A percentile compares a stretch with the other conserved stretches of the same genome.
phyloP scores from a whole-genome alignment of 805 yeast species.

The Pichia occidentalis region DNA sequence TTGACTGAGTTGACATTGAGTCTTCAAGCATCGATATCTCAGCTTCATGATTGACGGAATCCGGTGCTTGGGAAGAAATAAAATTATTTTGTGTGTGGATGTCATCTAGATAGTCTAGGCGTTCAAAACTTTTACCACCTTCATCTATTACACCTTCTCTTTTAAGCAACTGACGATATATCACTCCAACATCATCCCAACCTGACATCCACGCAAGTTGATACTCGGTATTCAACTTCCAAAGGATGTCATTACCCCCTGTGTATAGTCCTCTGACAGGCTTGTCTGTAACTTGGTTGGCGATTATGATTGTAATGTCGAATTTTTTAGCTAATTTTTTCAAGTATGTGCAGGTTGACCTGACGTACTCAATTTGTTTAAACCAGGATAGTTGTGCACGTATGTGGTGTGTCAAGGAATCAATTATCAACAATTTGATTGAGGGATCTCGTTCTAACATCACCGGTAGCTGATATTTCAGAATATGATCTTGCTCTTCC shows the following conservation, averaged over 20 bases:
- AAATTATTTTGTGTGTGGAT: too few relatives aligned
- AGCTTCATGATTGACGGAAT: too few relatives aligned
- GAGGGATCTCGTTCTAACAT: slow-evolving; percentile 35
- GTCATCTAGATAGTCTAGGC: slow-evolving; percentile 15
- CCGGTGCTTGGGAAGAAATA: too few relatives aligned
- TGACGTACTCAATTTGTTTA: slow-evolving; percentile 37
- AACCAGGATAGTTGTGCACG: slow-evolving; percentile 50
- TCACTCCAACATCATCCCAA: slow-evolving; percentile 46
- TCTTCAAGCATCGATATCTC: too few relatives aligned
- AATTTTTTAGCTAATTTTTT: slow-evolving; percentile 40
- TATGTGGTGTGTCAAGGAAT: slow-evolving; percentile 78
- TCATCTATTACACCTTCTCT: slow-evolving; percentile 15
- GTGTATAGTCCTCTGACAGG: slow-evolving; percentile 30
- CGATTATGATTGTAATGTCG: slow-evolving; percentile 56
- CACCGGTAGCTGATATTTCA: slow-evolving; percentile 62
- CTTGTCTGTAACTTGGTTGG: slow-evolving; percentile 77
- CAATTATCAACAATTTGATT: slow-evolving; percentile 60
- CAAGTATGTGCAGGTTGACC: slow-evolving; percentile 41
- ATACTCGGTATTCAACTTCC: slow-evolving; percentile 44
- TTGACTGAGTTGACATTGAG: background rate
- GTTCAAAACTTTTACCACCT: slow-evolving; percentile 15
- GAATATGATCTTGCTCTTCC: slow-evolving; percentile 67
- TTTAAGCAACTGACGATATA: slow-evolving; percentile 25
- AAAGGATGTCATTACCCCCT: slow-evolving; percentile 24
- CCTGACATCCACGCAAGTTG: slow-evolving; percentile 73